These are phyloP conservation scores for Macrolepiota dolichaula DNA, from an alignment of 768 basidiomycete species.

Conservation along the genomic window DNA sequence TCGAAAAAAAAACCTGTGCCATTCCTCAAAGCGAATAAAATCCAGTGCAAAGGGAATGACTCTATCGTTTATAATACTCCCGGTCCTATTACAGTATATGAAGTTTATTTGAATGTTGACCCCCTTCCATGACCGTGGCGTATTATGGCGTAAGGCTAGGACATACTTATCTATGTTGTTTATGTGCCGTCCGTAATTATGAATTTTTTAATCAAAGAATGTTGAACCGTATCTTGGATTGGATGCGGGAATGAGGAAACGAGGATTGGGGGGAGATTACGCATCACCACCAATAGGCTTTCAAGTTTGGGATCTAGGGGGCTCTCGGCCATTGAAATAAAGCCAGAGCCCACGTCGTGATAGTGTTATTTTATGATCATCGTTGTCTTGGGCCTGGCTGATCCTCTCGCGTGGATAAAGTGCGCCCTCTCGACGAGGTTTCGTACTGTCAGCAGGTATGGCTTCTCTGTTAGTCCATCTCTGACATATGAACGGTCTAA, in stretches of 20 bases:
- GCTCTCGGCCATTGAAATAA: background rate
- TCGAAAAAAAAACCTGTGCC: background rate
- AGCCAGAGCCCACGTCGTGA: background rate
- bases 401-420: background rate
- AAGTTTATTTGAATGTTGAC: conserved; percentile 5
- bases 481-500: conserved; percentile 1
- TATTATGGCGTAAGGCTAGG: background rate
- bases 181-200: background rate
- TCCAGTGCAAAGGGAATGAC: background rate
- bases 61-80: background rate
- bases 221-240: background rate
- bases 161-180: background rate
- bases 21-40: background rate
- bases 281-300: conserved; percentile 1
- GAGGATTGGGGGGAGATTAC: conserved; percentile 6
- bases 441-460: background rate
- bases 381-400: background rate
- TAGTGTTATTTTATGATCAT: background rate
- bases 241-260: background rate
- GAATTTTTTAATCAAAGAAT: background rate
- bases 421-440: background rate
- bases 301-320: background rate
- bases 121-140: conserved; percentile 10
- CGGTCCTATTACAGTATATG: conserved; percentile 1
- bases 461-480: background rate